Base-by-base conservation (phyloP, 202 grass and related monocot species). In the Digitaria exilis region DNA sequence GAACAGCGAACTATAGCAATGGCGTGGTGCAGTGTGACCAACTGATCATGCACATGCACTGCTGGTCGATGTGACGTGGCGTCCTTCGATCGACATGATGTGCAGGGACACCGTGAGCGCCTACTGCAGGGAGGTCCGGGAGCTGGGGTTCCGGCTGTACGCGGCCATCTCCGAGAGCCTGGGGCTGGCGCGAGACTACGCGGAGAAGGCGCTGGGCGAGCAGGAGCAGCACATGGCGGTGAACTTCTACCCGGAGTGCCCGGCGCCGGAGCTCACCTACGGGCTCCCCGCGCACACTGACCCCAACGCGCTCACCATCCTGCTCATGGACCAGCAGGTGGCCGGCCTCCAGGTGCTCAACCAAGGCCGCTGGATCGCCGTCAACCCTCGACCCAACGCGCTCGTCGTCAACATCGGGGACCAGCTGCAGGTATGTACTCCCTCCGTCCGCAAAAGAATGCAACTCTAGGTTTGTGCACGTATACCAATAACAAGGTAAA, bases 171-270 rank as follows among this genome's bases (percentile, higher is more conserved):
- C 96, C 3, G 75, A 85, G 92, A 88, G 93, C 81, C 86, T 98
- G 51, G 91, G 89, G 0, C 75, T 98, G 42, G 83, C 94, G 4
- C 67, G 54, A 3, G 89, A 79, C 0, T 77, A 91, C 77, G 76
- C 92, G 9, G 77, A 80, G 72, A 79, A 69, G 62, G 75, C 80
- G 29, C 86, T 94, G 1, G 96, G 89, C 5, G 87, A 96, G 74
- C 91, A 95, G 75, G 96, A 98, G 72, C 96, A 98, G 74, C 93
- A 96, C 63, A 96, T 96, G 87, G 90, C 91, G 7, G 86, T 98
- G 17, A 98, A 98, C 74, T 98, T 86, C 82, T 98, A 98, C 85
- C 92, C 96, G 0, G 77, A 87, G 88, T 98, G 96, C 85, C 92
- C 96, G 26, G 85, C 87, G 68, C 96, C 96, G 4, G 92, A 95